Percentiles rank a stretch among this genome's conserved stretches.
These are phyloP conservation scores for Collybia sordida DNA, from an alignment of 768 basidiomycete genomes.

Conservation along the genomic window DNA sequence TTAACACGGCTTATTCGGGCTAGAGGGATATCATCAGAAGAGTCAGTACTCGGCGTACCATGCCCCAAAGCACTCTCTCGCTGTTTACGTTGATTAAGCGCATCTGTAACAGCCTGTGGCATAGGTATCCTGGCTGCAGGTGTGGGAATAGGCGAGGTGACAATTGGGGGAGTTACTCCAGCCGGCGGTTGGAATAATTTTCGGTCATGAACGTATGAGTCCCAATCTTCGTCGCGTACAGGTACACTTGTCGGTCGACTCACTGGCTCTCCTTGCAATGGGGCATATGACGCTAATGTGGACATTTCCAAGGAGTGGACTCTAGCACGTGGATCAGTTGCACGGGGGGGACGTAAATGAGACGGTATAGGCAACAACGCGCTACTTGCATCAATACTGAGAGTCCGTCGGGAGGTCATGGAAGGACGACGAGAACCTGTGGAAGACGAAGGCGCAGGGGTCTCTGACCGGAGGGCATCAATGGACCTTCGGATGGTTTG, in stretches of 20 bases:
- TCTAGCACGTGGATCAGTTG: constrained; percentile 64
- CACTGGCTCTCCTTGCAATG: constrained; percentile 51
- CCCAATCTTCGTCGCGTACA: constrained; percentile 81
- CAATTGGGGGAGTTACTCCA: constrained; percentile 78
- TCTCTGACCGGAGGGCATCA: constrained; percentile 71
- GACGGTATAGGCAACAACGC: constrained; percentile 46
- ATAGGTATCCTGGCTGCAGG: constrained; percentile 48
- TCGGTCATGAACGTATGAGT: constrained; percentile 80
- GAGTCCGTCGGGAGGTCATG: constrained; percentile 62
- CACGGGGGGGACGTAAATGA: constrained; percentile 71
- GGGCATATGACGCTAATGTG: constrained; percentile 36
- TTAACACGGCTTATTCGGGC: constrained; percentile 27
- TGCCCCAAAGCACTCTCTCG: constrained; percentile 68
- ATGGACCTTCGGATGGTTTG: constrained; percentile 79
- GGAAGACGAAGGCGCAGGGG: constrained; percentile 62
- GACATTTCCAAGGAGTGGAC: constrained; percentile 75
- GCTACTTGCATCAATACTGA: constrained; percentile 63
- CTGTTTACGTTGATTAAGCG: constrained; percentile 66
- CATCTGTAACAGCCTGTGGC: constrained; percentile 73
- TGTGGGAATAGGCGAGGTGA: constrained; percentile 47
- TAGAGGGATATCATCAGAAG: constrained; percentile 51
- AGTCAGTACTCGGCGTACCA: constrained; percentile 35
- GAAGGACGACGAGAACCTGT: constrained; percentile 66
- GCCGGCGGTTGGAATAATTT: constrained; percentile 83
- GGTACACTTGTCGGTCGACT: constrained; percentile 73